Base-by-base conservation (phyloP, 164 flowering plant genomes). In the Macadamia tetraphylla region DNA sequence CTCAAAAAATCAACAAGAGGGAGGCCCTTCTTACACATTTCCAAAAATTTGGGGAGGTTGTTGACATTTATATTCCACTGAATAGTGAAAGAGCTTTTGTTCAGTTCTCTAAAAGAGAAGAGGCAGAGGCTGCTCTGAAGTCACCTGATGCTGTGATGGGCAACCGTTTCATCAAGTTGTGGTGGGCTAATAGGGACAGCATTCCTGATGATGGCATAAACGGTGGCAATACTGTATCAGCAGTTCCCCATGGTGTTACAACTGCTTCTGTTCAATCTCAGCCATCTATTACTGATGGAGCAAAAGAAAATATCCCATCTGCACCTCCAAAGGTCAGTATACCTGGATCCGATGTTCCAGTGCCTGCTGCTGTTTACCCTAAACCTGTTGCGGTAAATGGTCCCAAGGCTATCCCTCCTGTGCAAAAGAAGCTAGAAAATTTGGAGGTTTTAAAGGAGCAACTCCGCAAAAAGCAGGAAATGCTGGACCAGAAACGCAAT, bases 61-160 rank as follows among this genome's bases (percentile, higher is more conserved):
- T 90, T 77, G 94, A 90, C 73, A 85, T 92, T 63, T 80, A 85
- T 72, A 90, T 90, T 68, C 97, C 98, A 55, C 43, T 51, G 23
- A 86, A 90, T 66, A 81, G 88, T 77, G 89, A 85, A 69, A 80
- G 79, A 66, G 99, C 98, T 64, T 94, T 88, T 86, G 87, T 94
- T 62, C 99, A 94, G 73, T 94, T 94, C 70, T 90, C 98, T 29
- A 90, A 78, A 74, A 81, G 91, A 77, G 98, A 92, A 78, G 98
- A 90, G 72, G 99, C 99, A 64, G 99, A 92, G 69, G 89, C 88
- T 78, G 99, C 99, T 69, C 71, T 94, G 29, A 87, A 71, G 79
- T 84, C 99, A 68, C 99, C 99, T 69, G 99, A 94, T 84, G 99
- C 99, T 69, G 99, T 94, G 32, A 90, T 92, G 97, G 99, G 98